Percentiles rank a stretch among this genome's conserved stretches.
phyloP scores from a whole-genome alignment of 1,284 basidiomycete genomes.

The Ceraceosorus bombacis region DNA sequence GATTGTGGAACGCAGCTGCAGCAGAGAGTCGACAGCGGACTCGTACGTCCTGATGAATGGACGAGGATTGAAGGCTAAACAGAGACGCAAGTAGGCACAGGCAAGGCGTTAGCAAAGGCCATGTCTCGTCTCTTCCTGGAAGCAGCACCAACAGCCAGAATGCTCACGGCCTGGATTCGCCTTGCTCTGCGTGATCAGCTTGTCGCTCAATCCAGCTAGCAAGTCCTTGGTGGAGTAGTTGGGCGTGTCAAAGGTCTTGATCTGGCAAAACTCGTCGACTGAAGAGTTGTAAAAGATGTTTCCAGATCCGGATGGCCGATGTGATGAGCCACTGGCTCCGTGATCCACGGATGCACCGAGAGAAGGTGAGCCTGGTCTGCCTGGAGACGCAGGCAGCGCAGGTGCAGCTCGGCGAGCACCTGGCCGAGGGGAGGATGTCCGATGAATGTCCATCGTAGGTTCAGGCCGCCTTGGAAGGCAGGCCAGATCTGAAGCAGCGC shows the following conservation, averaged over 20 bases:
- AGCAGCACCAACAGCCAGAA: slow-evolving; percentile 53
- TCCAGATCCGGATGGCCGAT: too few species aligned
- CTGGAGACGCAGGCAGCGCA: too few species aligned
- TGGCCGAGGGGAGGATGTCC: too few species aligned
- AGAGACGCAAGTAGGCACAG: too few species aligned
- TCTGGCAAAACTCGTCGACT: slow-evolving; percentile 60
- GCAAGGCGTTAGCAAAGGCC: neutral
- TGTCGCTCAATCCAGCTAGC: slow-evolving; percentile 73
- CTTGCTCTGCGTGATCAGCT: slow-evolving; percentile 73
- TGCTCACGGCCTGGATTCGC: slow-evolving; percentile 59
- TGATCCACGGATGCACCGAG: too few species aligned
- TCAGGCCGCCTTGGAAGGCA: too few species aligned
- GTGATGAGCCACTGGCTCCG: too few species aligned
- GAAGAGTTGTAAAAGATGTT: slow-evolving; percentile 52
- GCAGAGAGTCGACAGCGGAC: slow-evolving; percentile 75
- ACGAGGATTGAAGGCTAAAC: slow-evolving; percentile 69
- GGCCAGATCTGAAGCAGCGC: too few species aligned
- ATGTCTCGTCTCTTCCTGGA: slow-evolving; percentile 50
- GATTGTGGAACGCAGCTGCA: slow-evolving; percentile 75
- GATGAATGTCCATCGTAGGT: too few species aligned
- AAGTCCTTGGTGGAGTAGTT: slow-evolving; percentile 90
- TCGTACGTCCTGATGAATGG: slow-evolving; percentile 91
- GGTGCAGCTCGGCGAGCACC: too few species aligned
- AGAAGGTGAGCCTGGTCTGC: too few species aligned
- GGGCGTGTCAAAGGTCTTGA: slow-evolving; percentile 64